Evolutionary conservation across 108 stramenopile species (phyloP), one percentile per base, ranked within the genome.

Genomic region (Licmophora abbreviata): DNA sequence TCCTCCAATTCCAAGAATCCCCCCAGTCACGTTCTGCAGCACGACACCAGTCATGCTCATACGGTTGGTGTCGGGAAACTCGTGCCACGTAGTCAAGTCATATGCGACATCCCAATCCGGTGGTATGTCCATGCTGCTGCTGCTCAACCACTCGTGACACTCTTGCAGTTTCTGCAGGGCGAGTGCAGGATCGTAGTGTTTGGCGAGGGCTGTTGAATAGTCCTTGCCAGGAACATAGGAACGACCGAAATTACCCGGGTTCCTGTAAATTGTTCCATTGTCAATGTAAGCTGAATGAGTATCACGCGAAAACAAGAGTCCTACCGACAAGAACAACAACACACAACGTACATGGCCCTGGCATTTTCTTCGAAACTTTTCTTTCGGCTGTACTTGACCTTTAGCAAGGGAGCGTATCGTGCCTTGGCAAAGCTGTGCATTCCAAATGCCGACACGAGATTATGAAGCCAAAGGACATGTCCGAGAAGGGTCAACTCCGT

Each of bases 381-480:
- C 21, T 27, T 45, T 29, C 69, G 60, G 30, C 58, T 56, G 74
- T 74, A 79, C 17, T 38, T 34, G 1, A 15, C 30, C 1, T 29
- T 47, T 25, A 53, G 44, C 8, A 76, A 41, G 24, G 21, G 61
- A 1, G 31, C 48, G 48, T 82, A 82, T 28, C 76, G 49, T 43
- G 61, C 73, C 18, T 41, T 37, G 33, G 53, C 47, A 44, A 72
- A 77, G 20, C 74, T 67, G 23, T 68, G 58, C 76, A 82, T 77
- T 20, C 80, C 80, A 60, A 59, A 77, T 23, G 73, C 69, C 21
- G 32, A 52, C 24, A 77, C 29, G 17, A 59, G 45, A 41, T 74
- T 71, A 33, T 76, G 64, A 25, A 74, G 32, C 76, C 80, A 75
- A 3, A 82, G 48, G 18, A 75, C 65, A 36, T 75, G 76, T 17